Evolutionary conservation across 2,329 filamentous ascomycete genomes (phyloP).

Genomic region (Hymenoscyphus repandus): DNA sequence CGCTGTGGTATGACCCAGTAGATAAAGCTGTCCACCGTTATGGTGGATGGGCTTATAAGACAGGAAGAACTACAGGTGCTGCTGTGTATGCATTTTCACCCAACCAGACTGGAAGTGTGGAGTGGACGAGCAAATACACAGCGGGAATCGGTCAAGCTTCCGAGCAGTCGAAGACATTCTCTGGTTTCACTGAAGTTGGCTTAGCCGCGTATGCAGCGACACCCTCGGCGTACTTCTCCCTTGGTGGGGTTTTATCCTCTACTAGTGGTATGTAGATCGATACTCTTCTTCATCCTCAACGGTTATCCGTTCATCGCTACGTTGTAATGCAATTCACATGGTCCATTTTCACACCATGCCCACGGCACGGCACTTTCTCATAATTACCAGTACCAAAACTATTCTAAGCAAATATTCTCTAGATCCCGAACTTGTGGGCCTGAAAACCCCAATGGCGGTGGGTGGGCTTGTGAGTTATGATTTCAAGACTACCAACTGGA

Average conservation of each 20-base stretch:
- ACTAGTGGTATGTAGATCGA: not conserved
- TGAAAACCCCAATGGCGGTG: not conserved
- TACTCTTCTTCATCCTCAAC: too few relatives aligned
- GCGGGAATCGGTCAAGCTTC: constrained; percentile 1
- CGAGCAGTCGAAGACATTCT: not conserved
- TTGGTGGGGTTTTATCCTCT: not conserved
- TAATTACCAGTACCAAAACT: too few relatives aligned
- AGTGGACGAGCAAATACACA: constrained; percentile 3
- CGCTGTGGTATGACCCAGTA: constrained; percentile 8
- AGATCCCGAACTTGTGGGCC: too few relatives aligned
- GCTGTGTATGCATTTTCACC: constrained; percentile 10
- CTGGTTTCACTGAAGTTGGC: constrained; percentile 4
- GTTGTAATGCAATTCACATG: too few relatives aligned
- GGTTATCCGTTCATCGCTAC: too few relatives aligned
- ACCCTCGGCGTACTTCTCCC: not conserved
- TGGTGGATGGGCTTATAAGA: constrained; percentile 5
- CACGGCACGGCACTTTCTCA: too few relatives aligned
- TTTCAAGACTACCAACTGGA: constrained; percentile 6
- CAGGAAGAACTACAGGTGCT: not conserved
- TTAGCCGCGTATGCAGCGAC: not conserved
- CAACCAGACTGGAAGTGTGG: not conserved
- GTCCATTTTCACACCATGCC: too few relatives aligned
- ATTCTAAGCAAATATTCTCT: too few relatives aligned
- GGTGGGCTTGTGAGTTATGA: constrained; percentile 7
- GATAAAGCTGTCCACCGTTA: constrained; percentile 8